Evolutionary conservation across 2,329 filamentous ascomycete species (phyloP).

Genomic region (Claviceps pusilla): DNA sequence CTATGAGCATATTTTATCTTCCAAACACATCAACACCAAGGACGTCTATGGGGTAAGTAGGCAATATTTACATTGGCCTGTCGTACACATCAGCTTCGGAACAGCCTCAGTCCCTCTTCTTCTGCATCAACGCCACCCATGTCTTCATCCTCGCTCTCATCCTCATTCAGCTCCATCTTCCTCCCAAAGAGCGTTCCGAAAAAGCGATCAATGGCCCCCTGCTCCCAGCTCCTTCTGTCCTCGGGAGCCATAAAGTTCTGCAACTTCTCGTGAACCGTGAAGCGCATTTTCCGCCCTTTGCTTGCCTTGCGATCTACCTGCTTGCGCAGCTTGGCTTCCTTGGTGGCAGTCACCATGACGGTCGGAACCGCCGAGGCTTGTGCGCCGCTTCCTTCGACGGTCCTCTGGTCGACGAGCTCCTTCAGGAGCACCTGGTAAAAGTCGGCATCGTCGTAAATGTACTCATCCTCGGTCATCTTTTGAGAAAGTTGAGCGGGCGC

Average conservation of each 20-base stretch:
- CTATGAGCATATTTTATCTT: neutral
- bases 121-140: slow-evolving; percentile 38
- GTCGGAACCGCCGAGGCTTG: slow-evolving; percentile 32
- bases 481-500: slow-evolving; percentile 52
- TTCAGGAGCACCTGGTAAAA: slow-evolving; percentile 91
- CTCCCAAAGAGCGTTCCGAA: slow-evolving; percentile 64
- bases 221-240: slow-evolving; percentile 66
- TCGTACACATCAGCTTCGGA: slow-evolving; percentile 21
- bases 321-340: slow-evolving; percentile 67
- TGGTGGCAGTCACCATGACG: slow-evolving; percentile 50
- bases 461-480: slow-evolving; percentile 40
- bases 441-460: slow-evolving; percentile 81
- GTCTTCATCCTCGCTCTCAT: slow-evolving; percentile 29
- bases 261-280: slow-evolving; percentile 90
- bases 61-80: neutral
- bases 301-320: slow-evolving; percentile 86
- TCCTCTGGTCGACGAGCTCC: slow-evolving; percentile 81
- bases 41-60: too few species aligned
- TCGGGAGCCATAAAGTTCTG: slow-evolving; percentile 97
- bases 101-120: slow-evolving; percentile 38
- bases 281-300: slow-evolving; percentile 87
- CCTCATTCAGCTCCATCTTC: slow-evolving; percentile 48
- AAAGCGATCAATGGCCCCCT: slow-evolving; percentile 60
- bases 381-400: slow-evolving; percentile 46
- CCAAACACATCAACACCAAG: too few species aligned